Conservation (phyloP, 768 basidiomycete species). For the Lactarius hengduanensis region DNA sequence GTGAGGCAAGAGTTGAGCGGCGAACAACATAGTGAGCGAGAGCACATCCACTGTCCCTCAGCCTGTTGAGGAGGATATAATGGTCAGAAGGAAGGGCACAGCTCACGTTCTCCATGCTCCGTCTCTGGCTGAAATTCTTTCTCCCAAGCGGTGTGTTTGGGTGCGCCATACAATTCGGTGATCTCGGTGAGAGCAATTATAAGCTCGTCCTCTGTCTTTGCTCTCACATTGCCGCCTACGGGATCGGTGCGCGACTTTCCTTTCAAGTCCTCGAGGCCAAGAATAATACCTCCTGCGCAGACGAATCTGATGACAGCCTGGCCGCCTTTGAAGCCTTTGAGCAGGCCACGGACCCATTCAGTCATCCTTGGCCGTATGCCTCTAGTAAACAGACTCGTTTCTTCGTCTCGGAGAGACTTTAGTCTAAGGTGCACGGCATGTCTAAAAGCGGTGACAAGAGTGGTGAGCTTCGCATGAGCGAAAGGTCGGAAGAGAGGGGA, state of each 20-base stretch:
- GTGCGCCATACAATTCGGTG: slow-evolving; percentile 53
- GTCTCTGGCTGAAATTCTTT: slow-evolving; percentile 61
- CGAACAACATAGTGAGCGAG: slow-evolving; percentile 42
- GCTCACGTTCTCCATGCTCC: slow-evolving; percentile 41
- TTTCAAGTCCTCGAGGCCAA: slow-evolving; percentile 59
- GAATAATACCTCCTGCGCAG: slow-evolving; percentile 60
- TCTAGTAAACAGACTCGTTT: slow-evolving; percentile 29
- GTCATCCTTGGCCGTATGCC: slow-evolving; percentile 28
- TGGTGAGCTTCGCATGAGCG: slow-evolving; percentile 47
- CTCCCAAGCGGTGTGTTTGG: slow-evolving; percentile 52
- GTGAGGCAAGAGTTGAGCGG: slow-evolving; percentile 58
- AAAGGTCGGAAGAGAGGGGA: slow-evolving; percentile 55
- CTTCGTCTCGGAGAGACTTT: slow-evolving; percentile 41
- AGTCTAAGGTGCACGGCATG: slow-evolving; percentile 58
- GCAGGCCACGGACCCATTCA: slow-evolving; percentile 51
- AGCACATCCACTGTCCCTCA: slow-evolving; percentile 29
- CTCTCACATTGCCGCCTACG: slow-evolving; percentile 36
- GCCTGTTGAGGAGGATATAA: not conserved
- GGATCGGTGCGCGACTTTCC: slow-evolving; percentile 33
- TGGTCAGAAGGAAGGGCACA: not conserved
- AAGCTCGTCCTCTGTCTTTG: slow-evolving; percentile 59
- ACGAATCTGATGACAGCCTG: slow-evolving; percentile 60
- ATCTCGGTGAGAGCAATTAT: slow-evolving; percentile 72
- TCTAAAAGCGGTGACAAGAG: slow-evolving; percentile 54
- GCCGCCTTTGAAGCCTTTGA: slow-evolving; percentile 65